Base-by-base conservation (phyloP, 2,329 filamentous ascomycete genomes). In the Cercospora nicotianae region DNA sequence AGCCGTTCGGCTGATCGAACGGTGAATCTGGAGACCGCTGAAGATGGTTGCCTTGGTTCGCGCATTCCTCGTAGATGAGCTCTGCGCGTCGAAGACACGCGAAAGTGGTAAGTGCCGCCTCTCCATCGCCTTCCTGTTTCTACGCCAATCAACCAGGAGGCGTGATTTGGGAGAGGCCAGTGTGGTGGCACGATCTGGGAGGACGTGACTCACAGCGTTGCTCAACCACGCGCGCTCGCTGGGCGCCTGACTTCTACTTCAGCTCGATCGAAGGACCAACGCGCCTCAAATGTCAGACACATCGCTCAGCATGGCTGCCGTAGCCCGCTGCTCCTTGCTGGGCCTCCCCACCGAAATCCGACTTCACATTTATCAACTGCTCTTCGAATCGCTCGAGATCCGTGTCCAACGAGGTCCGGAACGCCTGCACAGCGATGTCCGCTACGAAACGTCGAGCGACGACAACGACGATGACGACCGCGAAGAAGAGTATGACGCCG, bases 321-420 rank as follows among this genome's bases (percentile, higher is more conserved):
- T 57, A 3, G 23, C 53, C 6, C 12, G 53, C 8, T 57, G 53
- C 53, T 61, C 62, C 7, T 39, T 64, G 28, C 30, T 26, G 28
- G 58, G 57, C 16, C 59, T 61, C 28, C 64, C 64, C 2, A 6
- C 39, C 12, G 57, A 66, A 10, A 39, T 66, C 13, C 57, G 57
- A 20, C 57, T 61, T 26, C 23, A 51, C n/a, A 57, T 66, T 5
- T 57, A 53, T 12, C 31, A 61, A 5, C 20, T 60, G 20, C 33
- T 66, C 39, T 55, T 66, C 64, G 31, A 13, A 13, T 58, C 36
- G 12, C 10, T 66, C 12, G 42, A 28, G 3, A 20, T 66, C 16
- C 18, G 23, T 6, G 33, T 66, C 10, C 42, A 55, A 31, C 36
- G 39, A 39, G 64, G 58, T 10, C 64, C 42, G 13, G 36, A 33